Evolutionary conservation across 352 stramenopile genomes (phyloP), one percentile per base, ranked within the genome.

Genomic region (Thalassiosira pacifica): DNA sequence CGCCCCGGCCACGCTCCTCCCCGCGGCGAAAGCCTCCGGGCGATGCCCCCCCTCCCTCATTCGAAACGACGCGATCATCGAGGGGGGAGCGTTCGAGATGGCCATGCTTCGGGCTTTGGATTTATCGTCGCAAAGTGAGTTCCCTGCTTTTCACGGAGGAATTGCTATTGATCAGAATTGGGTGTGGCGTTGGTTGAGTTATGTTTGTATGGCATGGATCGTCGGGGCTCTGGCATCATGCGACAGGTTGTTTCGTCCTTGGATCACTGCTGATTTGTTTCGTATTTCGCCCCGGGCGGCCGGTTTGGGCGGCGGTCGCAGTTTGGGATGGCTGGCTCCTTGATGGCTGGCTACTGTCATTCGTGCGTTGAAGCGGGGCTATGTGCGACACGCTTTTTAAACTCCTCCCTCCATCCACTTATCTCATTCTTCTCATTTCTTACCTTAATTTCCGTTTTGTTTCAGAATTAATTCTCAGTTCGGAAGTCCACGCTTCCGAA

Each of bases 31-130:
- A 69, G 72, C 75, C 42, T 88, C 81, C 57, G 90, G 90, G 31
- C 88, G 76, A 75, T 93, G 85, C 57, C 78, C 90, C n/a, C 90
- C 90, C 67, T 92, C 87, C 27, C 83, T 94, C 32, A 71, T 93
- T 18, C 32, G 61, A 29, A 68, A 88, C 31, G 76, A 90, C 55
- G 24, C 9, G 42, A 76, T 84, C 11, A 64, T 83, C 31, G 67
- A 88, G 57, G 79, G 76, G 34, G 81, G 88, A 53, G 73, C 67
- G 16, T 94, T 94, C 68, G 88, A 92, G 75, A 70, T 60, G 37
- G 71, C 71, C 0, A 74, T 91, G 29, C 59, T 86, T 0, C 78
- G 77, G 26, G 76, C 87, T 0, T 71, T 93, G 76, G 90, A 94
- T 76, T 29, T 0, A 31, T 60, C 57, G 24, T 71, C 57, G 18